phyloP scores from a whole-genome alignment of 352 stramenopile species.

The Halophytophthora polymorphica region DNA sequence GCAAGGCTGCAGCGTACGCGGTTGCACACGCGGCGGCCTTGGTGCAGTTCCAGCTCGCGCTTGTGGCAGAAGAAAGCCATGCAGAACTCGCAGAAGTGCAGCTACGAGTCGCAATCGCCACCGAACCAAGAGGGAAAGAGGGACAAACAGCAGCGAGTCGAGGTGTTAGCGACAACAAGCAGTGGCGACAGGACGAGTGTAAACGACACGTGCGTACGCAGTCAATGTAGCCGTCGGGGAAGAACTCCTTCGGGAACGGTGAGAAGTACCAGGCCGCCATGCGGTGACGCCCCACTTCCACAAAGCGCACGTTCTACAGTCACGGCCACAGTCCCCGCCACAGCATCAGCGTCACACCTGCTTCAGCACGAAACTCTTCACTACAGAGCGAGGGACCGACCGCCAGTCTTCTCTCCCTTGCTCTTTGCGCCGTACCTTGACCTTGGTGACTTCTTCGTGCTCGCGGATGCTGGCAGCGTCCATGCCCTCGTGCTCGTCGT shows the following conservation, averaged over 20 bases:
- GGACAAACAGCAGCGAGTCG: background rate
- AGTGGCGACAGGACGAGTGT: background rate
- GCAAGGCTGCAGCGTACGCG: slow-evolving; percentile 25
- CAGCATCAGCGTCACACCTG: slow-evolving; percentile 11
- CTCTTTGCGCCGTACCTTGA: slow-evolving; percentile 57
- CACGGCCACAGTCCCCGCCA: background rate
- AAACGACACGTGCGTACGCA: slow-evolving; percentile 43
- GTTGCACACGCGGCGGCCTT: slow-evolving; percentile 60
- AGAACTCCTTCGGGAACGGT: slow-evolving; percentile 95
- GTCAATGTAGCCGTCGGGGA: slow-evolving; percentile 81
- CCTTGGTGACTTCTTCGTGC: slow-evolving; percentile 98
- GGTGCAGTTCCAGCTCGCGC: slow-evolving; percentile 61
- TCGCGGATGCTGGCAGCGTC: slow-evolving; percentile 96
- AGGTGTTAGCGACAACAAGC: background rate
- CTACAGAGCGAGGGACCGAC: too few relatives aligned
- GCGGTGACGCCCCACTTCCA: slow-evolving; percentile 92
- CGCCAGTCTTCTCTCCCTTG: too few relatives aligned
- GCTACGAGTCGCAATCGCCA: slow-evolving; percentile 22
- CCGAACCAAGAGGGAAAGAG: background rate
- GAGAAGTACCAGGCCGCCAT: slow-evolving; percentile 98
- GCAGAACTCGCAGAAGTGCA: slow-evolving; percentile 90
- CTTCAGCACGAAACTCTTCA: too few relatives aligned
- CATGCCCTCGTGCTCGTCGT: slow-evolving; percentile 98
- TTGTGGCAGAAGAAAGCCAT: slow-evolving; percentile 87
- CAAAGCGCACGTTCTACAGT: slow-evolving; percentile 92